phyloP scores from a whole-genome alignment of 345 rosid species.

The Rhodomyrtus tomentosa region DNA sequence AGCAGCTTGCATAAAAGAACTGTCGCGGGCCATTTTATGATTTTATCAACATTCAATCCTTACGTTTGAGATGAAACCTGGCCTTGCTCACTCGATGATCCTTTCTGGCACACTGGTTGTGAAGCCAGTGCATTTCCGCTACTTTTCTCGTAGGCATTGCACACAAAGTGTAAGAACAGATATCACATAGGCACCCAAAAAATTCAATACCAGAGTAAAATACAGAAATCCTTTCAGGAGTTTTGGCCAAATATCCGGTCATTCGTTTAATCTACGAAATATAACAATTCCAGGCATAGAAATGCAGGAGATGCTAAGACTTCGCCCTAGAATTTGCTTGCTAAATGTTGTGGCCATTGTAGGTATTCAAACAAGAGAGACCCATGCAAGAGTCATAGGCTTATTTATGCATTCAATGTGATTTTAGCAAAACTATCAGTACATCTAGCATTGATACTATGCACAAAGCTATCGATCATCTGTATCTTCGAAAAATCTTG shows the following conservation, averaged over 20 bases:
- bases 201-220: background rate
- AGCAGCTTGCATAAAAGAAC: background rate
- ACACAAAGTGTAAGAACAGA: background rate
- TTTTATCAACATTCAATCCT: background rate
- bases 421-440: background rate
- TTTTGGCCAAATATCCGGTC: background rate
- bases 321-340: background rate
- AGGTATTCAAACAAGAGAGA: background rate
- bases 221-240: background rate
- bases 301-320: background rate
- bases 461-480: background rate
- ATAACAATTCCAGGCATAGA: background rate
- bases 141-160: background rate
- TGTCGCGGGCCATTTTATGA: background rate
- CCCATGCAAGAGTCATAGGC: background rate
- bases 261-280: background rate
- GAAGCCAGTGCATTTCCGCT: background rate
- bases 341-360: background rate
- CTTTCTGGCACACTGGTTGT: background rate
- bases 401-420: background rate
- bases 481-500: background rate
- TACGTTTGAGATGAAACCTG: background rate
- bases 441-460: background rate
- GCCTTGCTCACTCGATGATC: background rate
- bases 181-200: background rate